Evolutionary conservation across 257 asterid genomes (phyloP).

Genomic region (Cruciata laevipes): DNA sequence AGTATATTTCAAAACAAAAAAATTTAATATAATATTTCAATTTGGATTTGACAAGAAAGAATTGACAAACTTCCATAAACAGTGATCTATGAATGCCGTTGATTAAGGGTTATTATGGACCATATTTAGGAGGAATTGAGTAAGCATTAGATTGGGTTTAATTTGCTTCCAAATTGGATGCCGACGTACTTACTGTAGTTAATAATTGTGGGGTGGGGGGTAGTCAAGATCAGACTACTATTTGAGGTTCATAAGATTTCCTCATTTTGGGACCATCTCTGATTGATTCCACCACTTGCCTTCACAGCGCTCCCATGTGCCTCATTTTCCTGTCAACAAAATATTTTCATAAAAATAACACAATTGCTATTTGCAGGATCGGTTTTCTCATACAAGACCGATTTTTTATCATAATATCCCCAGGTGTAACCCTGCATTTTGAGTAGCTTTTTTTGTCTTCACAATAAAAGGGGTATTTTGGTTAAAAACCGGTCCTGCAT

Average conservation of each 20-base stretch:
- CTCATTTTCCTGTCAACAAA: too few species aligned
- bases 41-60: neutral
- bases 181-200: constrained; percentile 10
- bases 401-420: too few species aligned
- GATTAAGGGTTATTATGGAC: neutral
- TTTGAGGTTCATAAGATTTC: constrained; percentile 15
- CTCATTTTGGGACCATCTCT: constrained; percentile 22
- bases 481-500: too few species aligned
- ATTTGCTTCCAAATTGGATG: constrained; percentile 24
- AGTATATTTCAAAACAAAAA: too few species aligned
- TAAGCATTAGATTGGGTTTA: neutral
- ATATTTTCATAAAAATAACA: too few species aligned
- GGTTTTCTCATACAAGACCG: too few species aligned
- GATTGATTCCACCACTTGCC: constrained; percentile 18
- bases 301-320: constrained; percentile 31
- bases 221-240: constrained; percentile 16
- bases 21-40: too few species aligned
- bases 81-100: neutral
- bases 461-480: too few species aligned
- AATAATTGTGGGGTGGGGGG: constrained; percentile 8
- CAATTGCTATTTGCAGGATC: too few species aligned
- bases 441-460: too few species aligned
- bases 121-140: neutral
- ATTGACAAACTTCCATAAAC: too few species aligned
- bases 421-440: too few species aligned